Evolutionary conservation across 2,329 filamentous ascomycete species (phyloP), one percentile per base, ranked within the genome.

Genomic region (Beauveria scarabaeidicola): DNA sequence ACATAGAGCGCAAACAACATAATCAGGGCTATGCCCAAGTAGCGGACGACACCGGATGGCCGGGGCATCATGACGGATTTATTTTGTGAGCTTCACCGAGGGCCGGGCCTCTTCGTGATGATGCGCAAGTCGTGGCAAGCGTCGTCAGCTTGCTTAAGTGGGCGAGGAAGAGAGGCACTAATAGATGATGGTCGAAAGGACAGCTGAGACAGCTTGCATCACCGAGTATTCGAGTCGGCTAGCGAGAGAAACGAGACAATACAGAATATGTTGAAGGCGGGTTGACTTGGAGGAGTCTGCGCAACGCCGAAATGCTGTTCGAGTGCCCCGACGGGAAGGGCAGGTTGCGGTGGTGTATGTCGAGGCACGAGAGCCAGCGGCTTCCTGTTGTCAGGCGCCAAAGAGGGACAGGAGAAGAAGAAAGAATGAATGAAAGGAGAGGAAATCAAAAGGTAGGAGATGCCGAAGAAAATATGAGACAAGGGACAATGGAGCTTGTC

Each of bases 21-120:
- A 41, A 78, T 58, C 41, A 69, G 52, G 57, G 70, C 69, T n/a
- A 76, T 66, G 43, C 77, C 61, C 29, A 69, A 64, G 60, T 75
- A 78, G 58, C 75, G 76, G 27, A 77, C 61, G 58, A 78, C 69
- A 64, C 77, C 73, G 53, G 75, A 76, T 9, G 71, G 73, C 58
- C 77, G 74, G 61, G 76, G 72, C 59, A 58, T 29, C 59, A 57
- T 61, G 40, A 4, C 51, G 32, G 23, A 3, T 40, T 40, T 17
- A 5, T 5, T 25, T 23, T 36, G 23, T 21, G 15, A 25, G 21
- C 6, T n/a, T 11, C 11, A 13, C 15, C 9, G 21, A 41, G 29
- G 43, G 9, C 9, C 15, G n/a, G 27, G 47, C 21, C 32, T 23
- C 9, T 25, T 40, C 36, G 19, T 21, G 23, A 7, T 50, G 23